Conservation (phyloP, 805 yeast species). For the Yarrowia sp. region DNA sequence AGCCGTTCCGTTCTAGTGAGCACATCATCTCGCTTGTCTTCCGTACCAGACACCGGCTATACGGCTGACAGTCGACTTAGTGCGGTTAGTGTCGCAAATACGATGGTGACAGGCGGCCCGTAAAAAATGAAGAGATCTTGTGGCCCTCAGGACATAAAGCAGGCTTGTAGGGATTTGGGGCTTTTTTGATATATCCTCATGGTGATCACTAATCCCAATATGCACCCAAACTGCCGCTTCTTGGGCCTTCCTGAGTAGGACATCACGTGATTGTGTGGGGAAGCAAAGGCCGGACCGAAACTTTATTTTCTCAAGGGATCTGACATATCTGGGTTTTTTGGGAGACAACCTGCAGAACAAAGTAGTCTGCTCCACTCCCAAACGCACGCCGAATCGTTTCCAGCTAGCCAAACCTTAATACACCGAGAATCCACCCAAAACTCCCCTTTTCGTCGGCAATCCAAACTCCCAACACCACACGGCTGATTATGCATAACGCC, state of each 20-base stretch:
- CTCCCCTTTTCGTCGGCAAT: background rate
- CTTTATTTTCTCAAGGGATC: background rate
- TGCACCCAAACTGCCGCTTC: background rate
- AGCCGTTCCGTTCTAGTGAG: background rate
- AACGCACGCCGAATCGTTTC: too few species aligned
- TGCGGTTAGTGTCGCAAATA: background rate
- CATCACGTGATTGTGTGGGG: conserved; percentile 14
- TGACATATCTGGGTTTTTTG: background rate
- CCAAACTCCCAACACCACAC: background rate
- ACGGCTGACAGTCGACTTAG: background rate
- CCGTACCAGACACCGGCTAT: background rate
- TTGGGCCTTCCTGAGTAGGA: conserved; percentile 15
- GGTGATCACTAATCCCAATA: background rate
- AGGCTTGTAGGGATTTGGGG: background rate
- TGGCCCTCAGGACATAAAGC: too few species aligned
- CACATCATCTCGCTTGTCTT: background rate
- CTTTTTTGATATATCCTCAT: background rate
- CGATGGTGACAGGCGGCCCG: background rate
- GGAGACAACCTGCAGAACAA: background rate
- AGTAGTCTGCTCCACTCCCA: too few species aligned
- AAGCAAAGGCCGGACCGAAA: conserved; percentile 1
- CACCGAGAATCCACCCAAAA: too few species aligned
- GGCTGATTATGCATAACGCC: conserved; percentile 11
- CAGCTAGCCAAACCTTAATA: background rate
- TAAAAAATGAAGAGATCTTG: too few species aligned